Conservation (phyloP, 2,329 filamentous ascomycete species). For the Metarhizium album region DNA sequence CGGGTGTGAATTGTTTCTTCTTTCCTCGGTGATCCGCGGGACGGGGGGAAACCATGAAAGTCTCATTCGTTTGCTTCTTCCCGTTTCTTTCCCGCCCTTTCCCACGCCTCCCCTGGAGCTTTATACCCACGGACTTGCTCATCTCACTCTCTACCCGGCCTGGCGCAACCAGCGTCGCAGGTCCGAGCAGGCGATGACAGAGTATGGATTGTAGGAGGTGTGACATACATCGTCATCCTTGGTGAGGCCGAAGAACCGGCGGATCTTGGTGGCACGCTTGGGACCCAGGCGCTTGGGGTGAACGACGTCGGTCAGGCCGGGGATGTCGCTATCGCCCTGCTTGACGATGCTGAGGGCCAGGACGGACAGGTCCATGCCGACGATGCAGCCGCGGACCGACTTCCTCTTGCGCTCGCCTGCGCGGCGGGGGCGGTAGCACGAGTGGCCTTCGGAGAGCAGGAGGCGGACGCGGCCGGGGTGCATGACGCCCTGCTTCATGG, state of each 20-base stretch:
- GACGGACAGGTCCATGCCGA: conserved; percentile 89
- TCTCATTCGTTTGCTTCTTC: not conserved
- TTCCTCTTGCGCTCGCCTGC: conserved; percentile 99
- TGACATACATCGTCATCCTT: conserved; percentile 99
- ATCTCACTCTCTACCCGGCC: conserved; percentile 51
- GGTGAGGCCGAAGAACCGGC: conserved; percentile 98
- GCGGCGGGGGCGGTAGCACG: conserved; percentile 97
- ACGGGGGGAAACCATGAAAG: no score
- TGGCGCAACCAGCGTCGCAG: conserved; percentile 33
- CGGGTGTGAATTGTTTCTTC: no score
- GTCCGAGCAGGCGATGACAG: conserved; percentile 61
- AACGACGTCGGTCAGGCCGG: conserved; percentile 93
- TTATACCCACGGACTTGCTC: conserved; percentile 11
- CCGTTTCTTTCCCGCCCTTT: not conserved
- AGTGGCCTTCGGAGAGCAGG: conserved; percentile 91
- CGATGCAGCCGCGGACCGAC: conserved; percentile 97
- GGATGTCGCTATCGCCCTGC: conserved; percentile 90
- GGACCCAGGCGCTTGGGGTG: conserved; percentile 98
- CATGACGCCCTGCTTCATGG: conserved; percentile 99
- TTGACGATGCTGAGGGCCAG: conserved; percentile 93
- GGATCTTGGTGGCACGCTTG: conserved; percentile 99
- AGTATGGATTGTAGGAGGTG: conserved; percentile 41
- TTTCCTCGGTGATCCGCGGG: no score
- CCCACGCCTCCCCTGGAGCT: not conserved
- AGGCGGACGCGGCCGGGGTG: conserved; percentile 97